Conservation (phyloP, 2,329 filamentous ascomycete genomes). For the Sphaerulina vaccinii region DNA sequence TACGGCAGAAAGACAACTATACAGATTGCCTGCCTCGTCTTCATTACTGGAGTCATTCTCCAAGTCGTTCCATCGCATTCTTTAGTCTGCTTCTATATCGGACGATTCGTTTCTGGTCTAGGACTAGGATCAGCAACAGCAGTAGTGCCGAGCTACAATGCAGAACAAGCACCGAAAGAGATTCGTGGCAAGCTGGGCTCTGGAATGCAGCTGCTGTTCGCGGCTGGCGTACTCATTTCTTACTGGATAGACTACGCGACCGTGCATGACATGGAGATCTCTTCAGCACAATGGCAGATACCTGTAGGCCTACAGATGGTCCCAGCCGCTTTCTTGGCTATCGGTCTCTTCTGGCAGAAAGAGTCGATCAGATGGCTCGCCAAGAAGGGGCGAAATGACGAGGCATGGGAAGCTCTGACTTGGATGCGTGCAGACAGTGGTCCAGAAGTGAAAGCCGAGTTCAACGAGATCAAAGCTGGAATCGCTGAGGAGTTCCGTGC, state of each 20-base stretch:
- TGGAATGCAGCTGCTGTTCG: slow-evolving; percentile 54
- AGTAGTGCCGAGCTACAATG: slow-evolving; percentile 43
- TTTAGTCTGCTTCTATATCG: slow-evolving; percentile 47
- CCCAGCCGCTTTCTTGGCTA: slow-evolving; percentile 49
- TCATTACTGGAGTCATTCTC: slow-evolving; percentile 45
- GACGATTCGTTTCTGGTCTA: slow-evolving; percentile 49
- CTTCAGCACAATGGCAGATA: slow-evolving; percentile 55
- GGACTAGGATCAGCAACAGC: slow-evolving; percentile 51
- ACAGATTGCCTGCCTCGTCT: slow-evolving; percentile 46
- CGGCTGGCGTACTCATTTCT: slow-evolving; percentile 50
- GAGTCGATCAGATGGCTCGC: slow-evolving; percentile 55
- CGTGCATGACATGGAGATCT: slow-evolving; percentile 36
- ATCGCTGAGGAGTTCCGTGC: slow-evolving; percentile 49
- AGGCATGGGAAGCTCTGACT: slow-evolving; percentile 50
- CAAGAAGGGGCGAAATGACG: slow-evolving; percentile 45
- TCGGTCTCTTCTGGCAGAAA: slow-evolving; percentile 51
- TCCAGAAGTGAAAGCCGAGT: slow-evolving; percentile 42
- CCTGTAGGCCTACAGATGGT: slow-evolving; percentile 55
- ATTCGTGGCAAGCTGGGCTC: slow-evolving; percentile 51
- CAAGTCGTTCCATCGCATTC: slow-evolving; percentile 51
- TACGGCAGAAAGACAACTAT: slow-evolving; percentile 49
- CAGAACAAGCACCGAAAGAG: slow-evolving; percentile 46
- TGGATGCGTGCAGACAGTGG: slow-evolving; percentile 53
- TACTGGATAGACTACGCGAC: slow-evolving; percentile 57
- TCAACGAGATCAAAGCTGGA: slow-evolving; percentile 52